Evolutionary conservation across 2,329 filamentous ascomycete genomes (phyloP).

Genomic region (Microcyclosporella mali): DNA sequence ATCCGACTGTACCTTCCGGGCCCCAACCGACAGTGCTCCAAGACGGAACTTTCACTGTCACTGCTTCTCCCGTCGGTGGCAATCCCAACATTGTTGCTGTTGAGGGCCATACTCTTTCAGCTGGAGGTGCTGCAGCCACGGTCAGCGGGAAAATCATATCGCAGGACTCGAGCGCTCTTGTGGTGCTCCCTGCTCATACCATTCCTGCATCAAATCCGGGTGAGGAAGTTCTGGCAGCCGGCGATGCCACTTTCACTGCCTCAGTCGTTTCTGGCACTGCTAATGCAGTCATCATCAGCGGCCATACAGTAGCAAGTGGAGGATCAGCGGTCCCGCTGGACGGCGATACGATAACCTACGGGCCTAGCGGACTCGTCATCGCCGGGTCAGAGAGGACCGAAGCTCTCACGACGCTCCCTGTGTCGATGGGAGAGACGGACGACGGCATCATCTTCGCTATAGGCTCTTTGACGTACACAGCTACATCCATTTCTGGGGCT

Average conservation of each 20-base stretch:
- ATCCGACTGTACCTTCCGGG: background rate
- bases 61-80: background rate
- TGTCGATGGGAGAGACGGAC: background rate
- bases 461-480: background rate
- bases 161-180: too few species aligned
- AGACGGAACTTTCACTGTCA: background rate
- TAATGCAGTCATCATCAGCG: background rate
- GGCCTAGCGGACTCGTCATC: slow-evolving; percentile 2
- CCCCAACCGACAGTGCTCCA: background rate
- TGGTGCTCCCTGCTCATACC: too few species aligned
- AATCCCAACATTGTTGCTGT: background rate
- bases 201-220: background rate
- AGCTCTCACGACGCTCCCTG: background rate
- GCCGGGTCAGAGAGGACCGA: background rate
- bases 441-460: background rate
- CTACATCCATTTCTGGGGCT: background rate
- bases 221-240: background rate
- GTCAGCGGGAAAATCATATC: background rate
- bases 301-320: slow-evolving; percentile 1
- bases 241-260: slow-evolving; percentile 1
- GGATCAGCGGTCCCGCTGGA: background rate
- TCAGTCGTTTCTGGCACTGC: background rate
- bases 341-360: slow-evolving; percentile 1
- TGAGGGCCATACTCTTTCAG: background rate
- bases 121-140: background rate